Evolutionary conservation across 106 monocot genomes (phyloP).

Genomic region (Platanthera zijinensis): DNA sequence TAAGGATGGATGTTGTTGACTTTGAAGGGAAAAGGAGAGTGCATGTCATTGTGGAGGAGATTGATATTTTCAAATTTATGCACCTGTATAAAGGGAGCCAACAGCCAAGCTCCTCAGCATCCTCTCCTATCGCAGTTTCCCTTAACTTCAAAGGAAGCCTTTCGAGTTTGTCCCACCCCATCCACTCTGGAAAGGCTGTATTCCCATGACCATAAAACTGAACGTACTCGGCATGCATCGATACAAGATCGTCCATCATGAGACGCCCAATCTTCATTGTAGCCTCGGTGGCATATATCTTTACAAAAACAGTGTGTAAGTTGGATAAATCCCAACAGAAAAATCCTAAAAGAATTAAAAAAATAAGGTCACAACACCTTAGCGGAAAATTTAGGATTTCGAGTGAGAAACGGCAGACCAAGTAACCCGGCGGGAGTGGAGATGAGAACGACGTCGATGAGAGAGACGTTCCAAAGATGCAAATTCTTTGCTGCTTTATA

Average conservation of each 20-base stretch:
- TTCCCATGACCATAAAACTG: conserved; percentile 48
- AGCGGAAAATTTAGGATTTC: conserved; percentile 40
- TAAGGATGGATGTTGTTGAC: not conserved
- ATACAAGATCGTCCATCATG: conserved; percentile 81
- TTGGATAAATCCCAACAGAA: not conserved
- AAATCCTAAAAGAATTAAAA: not conserved
- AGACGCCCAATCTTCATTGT: conserved; percentile 57
- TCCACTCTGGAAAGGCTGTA: conserved; percentile 42
- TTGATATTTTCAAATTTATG: not conserved
- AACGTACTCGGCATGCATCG: conserved; percentile 62
- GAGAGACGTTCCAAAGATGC: conserved; percentile 46
- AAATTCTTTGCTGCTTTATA: conserved; percentile 49
- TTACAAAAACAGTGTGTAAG: conserved; percentile 8
- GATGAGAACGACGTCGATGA: conserved; percentile 71
- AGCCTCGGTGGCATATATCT: conserved; percentile 82
- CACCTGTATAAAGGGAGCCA: conserved; percentile 85
- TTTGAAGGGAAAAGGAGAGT: not conserved
- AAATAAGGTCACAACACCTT: conserved; percentile 22
- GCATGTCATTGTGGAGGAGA: not conserved
- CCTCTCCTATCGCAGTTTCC: conserved; percentile 40
- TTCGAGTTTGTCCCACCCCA: conserved; percentile 62
- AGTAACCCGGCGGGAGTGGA: conserved; percentile 77
- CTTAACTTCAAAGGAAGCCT: conserved; percentile 23
- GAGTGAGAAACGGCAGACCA: conserved; percentile 78
- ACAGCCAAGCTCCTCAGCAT: conserved; percentile 43